phyloP scores from a whole-genome alignment of 192 early-diverging fungal genomes.

The Podochytrium sp. region DNA sequence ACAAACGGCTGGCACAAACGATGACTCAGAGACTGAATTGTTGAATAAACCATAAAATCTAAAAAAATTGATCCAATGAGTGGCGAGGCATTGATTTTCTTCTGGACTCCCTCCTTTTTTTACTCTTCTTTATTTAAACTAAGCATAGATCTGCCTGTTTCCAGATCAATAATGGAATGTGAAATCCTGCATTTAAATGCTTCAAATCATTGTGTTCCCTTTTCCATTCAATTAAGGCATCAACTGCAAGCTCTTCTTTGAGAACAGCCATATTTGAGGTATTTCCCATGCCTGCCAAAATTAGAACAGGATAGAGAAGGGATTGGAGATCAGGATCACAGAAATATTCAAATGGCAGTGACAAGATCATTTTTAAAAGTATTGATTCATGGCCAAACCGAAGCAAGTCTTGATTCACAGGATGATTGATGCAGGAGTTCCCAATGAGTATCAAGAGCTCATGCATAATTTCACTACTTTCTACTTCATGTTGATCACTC shows the following conservation, averaged over 20 bases:
- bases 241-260: slow-evolving; percentile 26
- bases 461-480: neutral
- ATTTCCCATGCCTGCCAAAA: slow-evolving; percentile 25
- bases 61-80: neutral
- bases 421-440: slow-evolving; percentile 3
- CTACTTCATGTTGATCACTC: neutral
- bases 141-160: neutral
- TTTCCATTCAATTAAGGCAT: slow-evolving; percentile 12
- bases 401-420: slow-evolving; percentile 23
- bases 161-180: neutral
- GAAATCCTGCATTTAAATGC: neutral
- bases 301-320: slow-evolving; percentile 30
- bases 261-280: slow-evolving; percentile 15
- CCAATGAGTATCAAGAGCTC: slow-evolving; percentile 32
- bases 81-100: neutral
- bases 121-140: neutral
- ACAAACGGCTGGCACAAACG: too few relatives aligned
- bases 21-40: too few relatives aligned
- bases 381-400: slow-evolving; percentile 30
- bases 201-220: neutral
- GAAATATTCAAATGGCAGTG: slow-evolving; percentile 35
- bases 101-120: neutral
- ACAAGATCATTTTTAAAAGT: slow-evolving; percentile 24
- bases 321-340: slow-evolving; percentile 3
- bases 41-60: neutral